Base-by-base conservation (phyloP, 441 rosid species). In the Adansonia grandidieri region DNA sequence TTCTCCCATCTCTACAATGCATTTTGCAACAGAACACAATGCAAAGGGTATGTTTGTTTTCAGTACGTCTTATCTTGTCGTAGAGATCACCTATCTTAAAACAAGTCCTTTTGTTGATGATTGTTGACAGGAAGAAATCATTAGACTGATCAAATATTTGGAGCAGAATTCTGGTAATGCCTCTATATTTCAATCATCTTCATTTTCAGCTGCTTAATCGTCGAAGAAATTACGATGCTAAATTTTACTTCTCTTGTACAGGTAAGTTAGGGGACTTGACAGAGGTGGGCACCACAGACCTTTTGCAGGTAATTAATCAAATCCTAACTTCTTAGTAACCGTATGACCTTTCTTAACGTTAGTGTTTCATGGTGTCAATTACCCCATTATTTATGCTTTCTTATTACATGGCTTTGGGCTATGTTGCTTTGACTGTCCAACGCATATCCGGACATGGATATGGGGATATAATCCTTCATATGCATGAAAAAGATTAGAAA, bases 101-200 rank as follows among this genome's bases (percentile, higher is more conserved):
- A 47, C 28, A 20, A 64, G 19, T 63, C 74, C 19, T 67, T 54
- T 37, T 51, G 32, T 20, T 17, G 75, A 75, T 51, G 54, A 71
- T 61, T 83, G 68, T 75, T 84, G 84, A 80, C 96, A 96, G 98
- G 99, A 96, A 56, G 98, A 96, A 87, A 87, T 94, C 80, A 78
- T 90, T 80, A 91, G 89, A 85, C 85, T 94, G 87, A 89, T 96
- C 76, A 96, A 90, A 82, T 81, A 75, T 74, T 73, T 89, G 87
- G 98, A 96, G 89, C 95, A 92, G 87, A 81, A 80, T 64, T 90
- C 93, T 79, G 97, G 98, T 96, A 93, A 74, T 71, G 56, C 80
- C 28, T 79, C 71, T 48, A 50, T 80, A 54, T 73, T 60, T 60
- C 79, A 3, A 42, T 24, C 20, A 50, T 64, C 70, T 50, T 6